Base-by-base conservation (phyloP, 345 rosid genomes). In the Populus davidiana region DNA sequence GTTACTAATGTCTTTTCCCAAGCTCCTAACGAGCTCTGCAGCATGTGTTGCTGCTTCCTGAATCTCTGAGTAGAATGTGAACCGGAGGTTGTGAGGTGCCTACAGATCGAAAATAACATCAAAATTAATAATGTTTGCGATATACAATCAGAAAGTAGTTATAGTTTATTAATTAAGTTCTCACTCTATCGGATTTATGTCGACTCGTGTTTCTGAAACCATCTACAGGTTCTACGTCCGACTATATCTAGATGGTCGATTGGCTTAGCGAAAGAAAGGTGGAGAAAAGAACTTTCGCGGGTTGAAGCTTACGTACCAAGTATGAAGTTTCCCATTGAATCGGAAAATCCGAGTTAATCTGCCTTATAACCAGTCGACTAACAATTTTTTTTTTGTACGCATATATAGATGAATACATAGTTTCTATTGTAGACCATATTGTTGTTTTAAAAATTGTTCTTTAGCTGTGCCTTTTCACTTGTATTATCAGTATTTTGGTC, bases 51-150 rank as follows among this genome's bases (percentile, higher is more conserved):
- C 54, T 50, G 85, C 88, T 3, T 86, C 89, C 25, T 47, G 77
- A 67, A 91, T 91, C 80, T 88, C 91, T 1, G 85, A 20, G 54
- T 76, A 78, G 85, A 91, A 88, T 63, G 88, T 73, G 50, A 77
- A 44, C 23, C 94, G 85, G 29, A 89, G 89, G 72, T 83, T 75
- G 80, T 82, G 74, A 12, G 91, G 91, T 43, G 91, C 92, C 94
- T 91, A 71, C 70, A 75, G 52, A 74, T 64, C 71, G 29, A 49
- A 70, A 78, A 25, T 73, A 73, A 74, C 35, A 10, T 67, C 20
- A 13, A 59, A 59, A 59, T 25, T 59, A 9, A 23, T 59, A 11
- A 23, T 10, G 29, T n/a, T 23, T n/a, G 29, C n/a, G 59, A 52
- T 52, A 20, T 20, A 49, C 1, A 50, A 18, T 0, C 20, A 49